phyloP scores from a whole-genome alignment of 2,329 filamentous ascomycete genomes.

The Aspergillus novofumigatus region DNA sequence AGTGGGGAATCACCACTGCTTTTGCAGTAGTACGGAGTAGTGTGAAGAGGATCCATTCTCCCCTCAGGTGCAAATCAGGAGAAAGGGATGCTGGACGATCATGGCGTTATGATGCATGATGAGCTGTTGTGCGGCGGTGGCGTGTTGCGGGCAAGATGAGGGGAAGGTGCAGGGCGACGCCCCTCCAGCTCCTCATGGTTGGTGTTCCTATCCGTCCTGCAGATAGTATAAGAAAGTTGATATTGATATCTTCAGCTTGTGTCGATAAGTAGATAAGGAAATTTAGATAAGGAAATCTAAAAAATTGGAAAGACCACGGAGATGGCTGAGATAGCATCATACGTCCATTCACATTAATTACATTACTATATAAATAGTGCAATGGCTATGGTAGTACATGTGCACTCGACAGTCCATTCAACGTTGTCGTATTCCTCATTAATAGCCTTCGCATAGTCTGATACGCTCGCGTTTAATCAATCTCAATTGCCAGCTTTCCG shows the following conservation, averaged over 20 bases:
- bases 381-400: not conserved
- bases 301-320: not conserved
- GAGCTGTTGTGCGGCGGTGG: constrained; percentile 6
- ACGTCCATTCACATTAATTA: not conserved
- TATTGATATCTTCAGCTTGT: not conserved
- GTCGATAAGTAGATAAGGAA: too few species aligned
- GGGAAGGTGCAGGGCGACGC: not conserved
- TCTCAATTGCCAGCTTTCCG: constrained; percentile 52
- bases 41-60: not conserved
- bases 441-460: too few species aligned
- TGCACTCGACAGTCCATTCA: not conserved
- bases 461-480: constrained; percentile 23
- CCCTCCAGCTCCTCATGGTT: not conserved
- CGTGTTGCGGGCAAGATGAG: constrained; percentile 12
- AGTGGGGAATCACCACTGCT: not conserved
- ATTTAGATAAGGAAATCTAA: not conserved
- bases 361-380: not conserved
- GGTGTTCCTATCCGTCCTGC: not conserved
- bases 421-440: not conserved
- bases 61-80: not conserved
- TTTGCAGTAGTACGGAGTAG: not conserved
- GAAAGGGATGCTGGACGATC: not conserved
- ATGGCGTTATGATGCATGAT: constrained; percentile 8
- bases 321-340: not conserved
- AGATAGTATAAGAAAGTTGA: not conserved